Evolutionary conservation across 306 rosid genomes (phyloP), one percentile per base, ranked within the genome.

Genomic region (Begonia peltatifolia): DNA sequence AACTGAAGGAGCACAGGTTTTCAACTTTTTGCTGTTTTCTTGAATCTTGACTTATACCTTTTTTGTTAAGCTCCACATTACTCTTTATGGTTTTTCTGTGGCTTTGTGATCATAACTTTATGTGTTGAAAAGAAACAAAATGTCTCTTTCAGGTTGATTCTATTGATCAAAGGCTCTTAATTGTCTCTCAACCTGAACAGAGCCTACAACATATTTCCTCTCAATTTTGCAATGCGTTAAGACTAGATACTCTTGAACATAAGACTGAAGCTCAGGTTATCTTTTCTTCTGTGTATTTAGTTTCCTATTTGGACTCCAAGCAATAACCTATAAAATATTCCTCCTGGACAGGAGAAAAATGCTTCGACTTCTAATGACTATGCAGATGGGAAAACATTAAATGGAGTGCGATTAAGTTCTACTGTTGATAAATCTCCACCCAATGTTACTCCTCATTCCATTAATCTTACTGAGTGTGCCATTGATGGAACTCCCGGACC

Each of bases 191-290:
- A 54, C 60, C 75, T 54, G 94, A 84, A 58, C 74, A 64, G 63
- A 71, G 72, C 67, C 59, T 83, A 56, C 95, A 76, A 61, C 93
- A 86, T 68, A 58, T 86, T 61, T 77, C 96, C 56, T 69, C 96
- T 51, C 96, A 86, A 44, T 86, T 86, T 75, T 83, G 62, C 48
- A 84, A 81, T 60, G 75, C 73, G 42, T 65, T 86, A 48, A 74
- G 79, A 66, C 67, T 86, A 75, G 82, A 76, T 55, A 62, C 90
- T 50, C 64, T 67, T 67, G 76, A 73, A 50, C 73, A 71, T 41
- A 69, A 64, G 60, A 80, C 69, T 56, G 88, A 81, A 81, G 62
- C 64, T 4, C 70, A 76, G 87, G 93, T 76, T 56, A 6, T 16
- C 56, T 10, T 14, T 20, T 44, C 6, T 46, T 58, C 38, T 53